Evolutionary conservation across 371 early-diverging fungal genomes (phyloP).

Genomic region (Choanephora cucurbitarum): DNA sequence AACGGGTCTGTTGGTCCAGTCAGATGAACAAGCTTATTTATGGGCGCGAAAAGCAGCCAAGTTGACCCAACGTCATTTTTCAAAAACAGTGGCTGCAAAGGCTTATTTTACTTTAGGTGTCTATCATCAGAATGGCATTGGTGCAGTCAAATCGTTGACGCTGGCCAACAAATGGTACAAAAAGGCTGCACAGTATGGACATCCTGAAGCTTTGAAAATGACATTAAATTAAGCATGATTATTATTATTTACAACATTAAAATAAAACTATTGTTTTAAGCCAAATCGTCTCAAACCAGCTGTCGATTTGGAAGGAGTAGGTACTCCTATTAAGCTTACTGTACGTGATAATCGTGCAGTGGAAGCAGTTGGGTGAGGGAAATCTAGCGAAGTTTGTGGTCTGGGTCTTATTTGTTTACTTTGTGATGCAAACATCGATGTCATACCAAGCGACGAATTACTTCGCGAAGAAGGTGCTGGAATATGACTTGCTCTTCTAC

Average conservation of each 20-base stretch:
- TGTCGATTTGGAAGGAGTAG: constrained; percentile 7
- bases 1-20: constrained; percentile 66
- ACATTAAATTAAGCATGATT: too few species aligned
- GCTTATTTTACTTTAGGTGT: constrained; percentile 86
- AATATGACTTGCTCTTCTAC: constrained; percentile 26
- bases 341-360: constrained; percentile 1
- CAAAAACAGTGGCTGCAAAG: constrained; percentile 71
- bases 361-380: constrained; percentile 2
- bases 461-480: constrained; percentile 20
- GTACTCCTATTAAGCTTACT: background rate
- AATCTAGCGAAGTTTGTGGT: constrained; percentile 10
- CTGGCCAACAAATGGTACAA: constrained; percentile 24
- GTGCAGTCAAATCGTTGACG: constrained; percentile 36
- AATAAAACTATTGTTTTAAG: background rate
- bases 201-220: constrained; percentile 20
- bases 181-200: constrained; percentile 24
- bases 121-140: constrained; percentile 76
- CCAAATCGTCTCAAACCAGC: too few species aligned
- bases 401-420: background rate
- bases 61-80: constrained; percentile 37
- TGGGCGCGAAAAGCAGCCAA: constrained; percentile 62
- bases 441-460: constrained; percentile 18
- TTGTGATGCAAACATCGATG: constrained; percentile 16
- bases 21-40: constrained; percentile 75
- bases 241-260: too few species aligned